Conservation (phyloP, 345 rosid species). For the Hypericum perforatum region DNA sequence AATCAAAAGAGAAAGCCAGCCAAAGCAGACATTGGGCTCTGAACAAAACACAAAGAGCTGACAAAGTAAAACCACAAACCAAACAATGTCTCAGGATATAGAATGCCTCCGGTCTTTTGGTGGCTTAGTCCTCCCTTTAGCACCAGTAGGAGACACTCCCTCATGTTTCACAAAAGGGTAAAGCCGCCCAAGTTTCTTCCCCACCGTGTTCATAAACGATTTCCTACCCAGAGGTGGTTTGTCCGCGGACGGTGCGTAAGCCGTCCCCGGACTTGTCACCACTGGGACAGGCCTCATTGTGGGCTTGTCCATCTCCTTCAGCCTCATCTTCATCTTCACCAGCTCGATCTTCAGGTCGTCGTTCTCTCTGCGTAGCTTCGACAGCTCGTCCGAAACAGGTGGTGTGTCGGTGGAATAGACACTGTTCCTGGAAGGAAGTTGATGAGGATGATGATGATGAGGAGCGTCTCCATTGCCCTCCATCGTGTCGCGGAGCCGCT, state of each 20-base stretch:
- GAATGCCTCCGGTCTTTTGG: conserved; percentile 78
- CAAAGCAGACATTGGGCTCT: background rate
- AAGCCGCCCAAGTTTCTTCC: conserved; percentile 68
- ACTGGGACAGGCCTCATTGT: conserved; percentile 15
- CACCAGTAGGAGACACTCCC: conserved; percentile 34
- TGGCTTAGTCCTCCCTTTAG: conserved; percentile 48
- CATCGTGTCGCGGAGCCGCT: conserved; percentile 63
- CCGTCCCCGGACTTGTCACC: conserved; percentile 23
- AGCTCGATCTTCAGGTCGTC: conserved; percentile 74
- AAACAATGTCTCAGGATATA: conserved; percentile 42
- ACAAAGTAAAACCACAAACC: conserved; percentile 1
- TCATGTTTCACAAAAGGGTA: conserved; percentile 45
- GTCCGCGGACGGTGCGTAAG: conserved; percentile 29
- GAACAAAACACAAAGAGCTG: conserved; percentile 1
- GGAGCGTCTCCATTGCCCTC: conserved; percentile 19
- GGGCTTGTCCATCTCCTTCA: conserved; percentile 57
- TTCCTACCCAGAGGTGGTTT: conserved; percentile 75
- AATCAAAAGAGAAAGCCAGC: too few species aligned
- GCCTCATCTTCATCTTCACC: conserved; percentile 69
- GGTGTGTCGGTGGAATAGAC: conserved; percentile 29
- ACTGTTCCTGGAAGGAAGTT: conserved; percentile 26
- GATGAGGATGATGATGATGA: background rate
- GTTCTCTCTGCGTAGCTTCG: conserved; percentile 57
- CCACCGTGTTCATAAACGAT: conserved; percentile 66
- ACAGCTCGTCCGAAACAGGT: conserved; percentile 51